Percentiles rank a stretch among this genome's conserved stretches.
These are phyloP conservation scores for Yamadazyma tumulicola DNA, from an alignment of 805 yeast genomes.

Conservation along the genomic window DNA sequence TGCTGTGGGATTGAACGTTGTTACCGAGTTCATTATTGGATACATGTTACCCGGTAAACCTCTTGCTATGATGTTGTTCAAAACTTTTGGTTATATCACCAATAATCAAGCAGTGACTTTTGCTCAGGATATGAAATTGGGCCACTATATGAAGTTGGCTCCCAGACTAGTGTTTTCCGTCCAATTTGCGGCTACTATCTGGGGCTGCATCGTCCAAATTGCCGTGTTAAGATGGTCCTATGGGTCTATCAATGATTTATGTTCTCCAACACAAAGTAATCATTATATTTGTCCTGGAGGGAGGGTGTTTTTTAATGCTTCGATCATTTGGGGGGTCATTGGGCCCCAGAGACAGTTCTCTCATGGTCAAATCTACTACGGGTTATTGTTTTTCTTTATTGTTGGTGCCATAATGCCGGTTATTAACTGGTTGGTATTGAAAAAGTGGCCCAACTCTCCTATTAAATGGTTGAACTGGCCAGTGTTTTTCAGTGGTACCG, in stretches of 20 bases:
- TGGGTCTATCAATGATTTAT: slow-evolving; percentile 31
- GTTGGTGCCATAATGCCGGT: slow-evolving; percentile 36
- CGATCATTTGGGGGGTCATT: slow-evolving; percentile 43
- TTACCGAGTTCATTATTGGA: slow-evolving; percentile 41
- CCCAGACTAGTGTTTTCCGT: slow-evolving; percentile 40
- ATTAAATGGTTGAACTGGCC: slow-evolving; percentile 15
- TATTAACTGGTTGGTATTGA: slow-evolving; percentile 35
- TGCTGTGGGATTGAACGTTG: slow-evolving; percentile 32
- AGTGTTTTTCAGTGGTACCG: slow-evolving; percentile 46
- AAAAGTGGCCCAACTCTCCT: slow-evolving; percentile 37
- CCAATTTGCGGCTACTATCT: slow-evolving; percentile 41
- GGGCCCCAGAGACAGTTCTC: slow-evolving; percentile 17
- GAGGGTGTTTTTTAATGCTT: slow-evolving; percentile 39
- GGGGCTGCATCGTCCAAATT: slow-evolving; percentile 39
- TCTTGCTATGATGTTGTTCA: slow-evolving; percentile 45
- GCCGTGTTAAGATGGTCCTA: slow-evolving; percentile 43
- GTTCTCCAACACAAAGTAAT: slow-evolving; percentile 24
- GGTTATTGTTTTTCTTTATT: slow-evolving; percentile 36
- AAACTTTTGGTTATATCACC: slow-evolving; percentile 47
- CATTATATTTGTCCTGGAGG: slow-evolving; percentile 42
- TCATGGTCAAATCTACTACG: slow-evolving; percentile 19
- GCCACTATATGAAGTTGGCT: slow-evolving; percentile 42
- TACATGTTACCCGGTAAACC: slow-evolving; percentile 49
- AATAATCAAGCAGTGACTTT: slow-evolving; percentile 46
- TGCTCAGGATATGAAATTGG: slow-evolving; percentile 47